Evolutionary conservation across 2,329 filamentous ascomycete genomes (phyloP).

Genomic region (Aspergillus aculeatus): DNA sequence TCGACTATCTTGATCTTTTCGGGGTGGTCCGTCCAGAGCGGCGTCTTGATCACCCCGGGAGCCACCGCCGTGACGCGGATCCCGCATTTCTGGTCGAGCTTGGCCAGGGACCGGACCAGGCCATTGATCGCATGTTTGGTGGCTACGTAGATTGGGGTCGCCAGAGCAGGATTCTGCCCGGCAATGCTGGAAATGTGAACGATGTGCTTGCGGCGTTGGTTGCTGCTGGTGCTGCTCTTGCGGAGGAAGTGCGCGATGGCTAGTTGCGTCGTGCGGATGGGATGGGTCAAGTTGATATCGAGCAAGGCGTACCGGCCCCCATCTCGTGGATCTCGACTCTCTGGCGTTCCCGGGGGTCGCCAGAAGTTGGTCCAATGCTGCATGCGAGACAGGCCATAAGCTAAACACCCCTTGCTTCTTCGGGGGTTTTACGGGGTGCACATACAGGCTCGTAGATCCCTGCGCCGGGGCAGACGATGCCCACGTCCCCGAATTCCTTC

Average conservation of each 20-base stretch:
- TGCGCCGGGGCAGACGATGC: conserved; percentile 50
- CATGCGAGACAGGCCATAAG: neutral
- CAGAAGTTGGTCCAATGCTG: conserved; percentile 53
- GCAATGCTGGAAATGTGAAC: conserved; percentile 52
- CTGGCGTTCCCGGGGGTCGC: conserved; percentile 45
- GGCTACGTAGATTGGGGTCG: conserved; percentile 49
- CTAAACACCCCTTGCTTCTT: neutral
- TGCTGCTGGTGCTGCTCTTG: conserved; percentile 19
- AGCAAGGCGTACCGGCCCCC: conserved; percentile 46
- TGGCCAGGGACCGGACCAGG: conserved; percentile 50
- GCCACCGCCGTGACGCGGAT: conserved; percentile 61
- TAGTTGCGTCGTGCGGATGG: conserved; percentile 52
- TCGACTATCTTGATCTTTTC: conserved; percentile 58
- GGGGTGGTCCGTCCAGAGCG: conserved; percentile 61
- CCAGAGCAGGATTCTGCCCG: conserved; percentile 40
- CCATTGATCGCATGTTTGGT: conserved; percentile 52
- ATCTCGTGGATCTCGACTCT: conserved; percentile 42
- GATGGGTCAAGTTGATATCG: conserved; percentile 55
- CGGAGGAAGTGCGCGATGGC: conserved; percentile 51
- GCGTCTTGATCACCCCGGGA: conserved; percentile 61
- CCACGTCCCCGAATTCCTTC: conserved; percentile 48
- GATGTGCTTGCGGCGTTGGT: conserved; percentile 42
- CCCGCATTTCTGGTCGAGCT: conserved; percentile 49
- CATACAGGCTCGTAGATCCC: conserved; percentile 47
- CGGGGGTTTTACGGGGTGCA: neutral